Evolutionary conservation across 352 stramenopile genomes (phyloP), one percentile per base, ranked within the genome.

Genomic region (Phytophthora foliorum): DNA sequence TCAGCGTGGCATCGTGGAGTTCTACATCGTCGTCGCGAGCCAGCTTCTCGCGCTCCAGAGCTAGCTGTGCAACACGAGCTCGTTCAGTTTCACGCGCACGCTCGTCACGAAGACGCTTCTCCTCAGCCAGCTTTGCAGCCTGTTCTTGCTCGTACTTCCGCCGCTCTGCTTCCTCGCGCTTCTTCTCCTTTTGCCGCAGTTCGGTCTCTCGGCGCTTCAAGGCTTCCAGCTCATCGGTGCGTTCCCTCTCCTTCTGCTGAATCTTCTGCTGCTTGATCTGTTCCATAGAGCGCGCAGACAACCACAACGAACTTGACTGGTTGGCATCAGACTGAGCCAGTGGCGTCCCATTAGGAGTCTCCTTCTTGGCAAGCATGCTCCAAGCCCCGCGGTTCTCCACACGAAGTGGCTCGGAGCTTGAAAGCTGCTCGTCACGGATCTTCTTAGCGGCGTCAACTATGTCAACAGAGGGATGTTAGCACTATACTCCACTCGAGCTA

Each of bases 251-350:
- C 70, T 96, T 92, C 45, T 92, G 86, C 57, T 94, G 84, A 29
- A 94, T 75, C 50, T 96, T 94, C 42, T 96, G 89, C 57, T 95
- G 86, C 61, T 96, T 96, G 50, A 91, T 86, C 54, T 96, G 86
- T 65, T 96, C 89, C 86, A 93, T 93, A 6, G 89, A 93, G 4
- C 87, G 84, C 9, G 87, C 89, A 39, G 84, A 93, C 41, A 94
- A 69, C 89, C 89, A 96, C 54, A 96, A 60, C 34, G 89, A 96
- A 46, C 86, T 95, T 10, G 86, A 84, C 34, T 89, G 64, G 14
- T 82, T 93, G 17, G 80, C 89, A 61, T 90, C 86, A 5, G 86
- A 83, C 21, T 81, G 73, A 36, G 85, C 57, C 24, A 82, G 55
- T 7, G 86, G 81, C n/a, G 80, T 85, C 17, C 74, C 80, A 50